Evolutionary conservation across 805 yeast species (phyloP).

Genomic region (Candida nitratophila): DNA sequence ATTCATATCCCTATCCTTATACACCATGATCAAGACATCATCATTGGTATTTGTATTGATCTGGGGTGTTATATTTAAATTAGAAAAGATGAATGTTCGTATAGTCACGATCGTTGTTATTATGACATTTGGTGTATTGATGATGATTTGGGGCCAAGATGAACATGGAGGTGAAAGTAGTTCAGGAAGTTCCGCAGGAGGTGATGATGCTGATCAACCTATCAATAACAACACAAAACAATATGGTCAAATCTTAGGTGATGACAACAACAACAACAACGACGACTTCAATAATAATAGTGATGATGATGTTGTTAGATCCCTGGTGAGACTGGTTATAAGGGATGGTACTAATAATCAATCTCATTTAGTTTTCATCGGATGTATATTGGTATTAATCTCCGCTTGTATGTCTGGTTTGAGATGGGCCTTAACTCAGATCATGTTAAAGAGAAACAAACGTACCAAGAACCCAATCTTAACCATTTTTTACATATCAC

Average conservation of each 20-base stretch:
- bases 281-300: too few relatives aligned
- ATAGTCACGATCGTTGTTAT: slow-evolving; percentile 62
- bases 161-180: slow-evolving; percentile 8
- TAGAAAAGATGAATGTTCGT: slow-evolving; percentile 68
- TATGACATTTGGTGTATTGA: slow-evolving; percentile 77
- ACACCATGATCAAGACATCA: slow-evolving; percentile 90
- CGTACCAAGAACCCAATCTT: slow-evolving; percentile 68
- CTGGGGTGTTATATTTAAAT: slow-evolving; percentile 75
- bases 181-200: neutral
- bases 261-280: slow-evolving; percentile 9
- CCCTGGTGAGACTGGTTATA: neutral
- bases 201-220: neutral
- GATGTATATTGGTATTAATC: slow-evolving; percentile 65
- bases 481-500: slow-evolving; percentile 79
- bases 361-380: slow-evolving; percentile 32
- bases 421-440: slow-evolving; percentile 92
- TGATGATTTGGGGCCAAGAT: slow-evolving; percentile 69
- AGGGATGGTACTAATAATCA: slow-evolving; percentile 4
- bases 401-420: slow-evolving; percentile 84
- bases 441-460: slow-evolving; percentile 56
- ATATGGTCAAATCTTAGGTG: slow-evolving; percentile 15
- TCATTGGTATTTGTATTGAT: slow-evolving; percentile 81
- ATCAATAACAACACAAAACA: slow-evolving; percentile 3
- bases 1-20: slow-evolving; percentile 72
- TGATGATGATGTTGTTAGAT: neutral